phyloP scores from a whole-genome alignment of 2,329 filamentous ascomycete species.

The Xylaria sp. region DNA sequence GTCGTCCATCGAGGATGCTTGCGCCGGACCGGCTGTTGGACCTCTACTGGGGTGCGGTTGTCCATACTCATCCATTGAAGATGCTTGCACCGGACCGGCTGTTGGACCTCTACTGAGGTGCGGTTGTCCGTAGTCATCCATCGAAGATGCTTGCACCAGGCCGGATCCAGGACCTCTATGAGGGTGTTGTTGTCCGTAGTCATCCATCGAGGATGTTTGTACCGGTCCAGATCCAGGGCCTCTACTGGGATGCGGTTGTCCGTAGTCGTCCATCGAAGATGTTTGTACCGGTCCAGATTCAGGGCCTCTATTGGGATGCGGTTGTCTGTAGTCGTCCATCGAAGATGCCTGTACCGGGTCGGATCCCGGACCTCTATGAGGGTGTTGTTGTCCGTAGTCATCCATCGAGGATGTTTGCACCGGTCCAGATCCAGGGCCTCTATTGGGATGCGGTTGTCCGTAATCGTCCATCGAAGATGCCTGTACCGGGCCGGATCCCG shows the following conservation, averaged over 20 bases:
- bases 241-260: slow-evolving; percentile 14
- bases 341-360: slow-evolving; percentile 32
- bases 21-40: slow-evolving; percentile 33
- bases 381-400: slow-evolving; percentile 28
- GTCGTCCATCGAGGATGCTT: slow-evolving; percentile 34
- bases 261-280: no score
- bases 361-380: slow-evolving; percentile 32
- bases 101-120: background rate
- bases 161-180: no score
- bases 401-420: slow-evolving; percentile 34
- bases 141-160: no score
- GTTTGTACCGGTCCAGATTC: no score
- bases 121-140: slow-evolving; percentile 7
- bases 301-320: slow-evolving; percentile 8
- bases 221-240: no score
- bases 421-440: slow-evolving; percentile 33
- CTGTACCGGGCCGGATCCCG: slow-evolving; percentile 32
- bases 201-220: no score
- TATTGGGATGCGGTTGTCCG: slow-evolving; percentile 28
- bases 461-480: slow-evolving; percentile 33
- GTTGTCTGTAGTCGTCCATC: slow-evolving; percentile 26
- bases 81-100: no score
- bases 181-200: slow-evolving; percentile 14
- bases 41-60: slow-evolving; percentile 16
- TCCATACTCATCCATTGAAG: no score